Evolutionary conservation across 306 rosid genomes (phyloP), one percentile per base, ranked within the genome.

Genomic region (Hippophae gyantsensis): DNA sequence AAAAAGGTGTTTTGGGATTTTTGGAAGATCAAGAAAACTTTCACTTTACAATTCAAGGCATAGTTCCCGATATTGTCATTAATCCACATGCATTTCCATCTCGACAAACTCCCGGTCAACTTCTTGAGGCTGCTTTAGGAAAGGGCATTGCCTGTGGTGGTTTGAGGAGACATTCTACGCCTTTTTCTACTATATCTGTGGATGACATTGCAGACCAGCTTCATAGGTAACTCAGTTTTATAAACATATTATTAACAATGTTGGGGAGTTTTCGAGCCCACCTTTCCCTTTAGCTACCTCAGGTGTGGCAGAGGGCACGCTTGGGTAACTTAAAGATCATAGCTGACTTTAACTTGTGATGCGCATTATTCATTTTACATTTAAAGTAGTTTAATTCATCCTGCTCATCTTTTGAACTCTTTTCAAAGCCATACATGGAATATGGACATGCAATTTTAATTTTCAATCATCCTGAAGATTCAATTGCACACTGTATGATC

Each of bases 71-170:
- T 76, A 76, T 93, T 44, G 99, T 93, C 48, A 93, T 93, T 11
- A 93, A 93, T 68, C 97, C 99, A 0, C 96, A 93, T 70, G 99
- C 97, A 62, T 93, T 93, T 76, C 99, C 99, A 42, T 88, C 99
- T 0, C 76, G 99, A 60, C 97, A 88, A 79, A 93, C 99, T 59
- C 95, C 99, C 5, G 99, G 99, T 64, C 99, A 93, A 69, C 94
- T 93, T 63, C 74, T 93, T 32, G 99, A 93, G 68, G 90, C 99
- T 57, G 99, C 97, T 70, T 75, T 93, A 48, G 97, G 97, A 43
- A 93, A 93, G 81, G 99, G 99, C 42, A 84, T 93, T 56, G 97
- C 99, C 60, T 60, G 77, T 66, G 88, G 84, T 40, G 92, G 83
- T 62, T 69, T 47, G 46, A 12, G 77, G 83, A 84, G 61, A 66